A percentile compares a stretch with the other conserved stretches of the same genome.
phyloP scores from a whole-genome alignment of 306 rosid species.

The Cicer arietinum region DNA sequence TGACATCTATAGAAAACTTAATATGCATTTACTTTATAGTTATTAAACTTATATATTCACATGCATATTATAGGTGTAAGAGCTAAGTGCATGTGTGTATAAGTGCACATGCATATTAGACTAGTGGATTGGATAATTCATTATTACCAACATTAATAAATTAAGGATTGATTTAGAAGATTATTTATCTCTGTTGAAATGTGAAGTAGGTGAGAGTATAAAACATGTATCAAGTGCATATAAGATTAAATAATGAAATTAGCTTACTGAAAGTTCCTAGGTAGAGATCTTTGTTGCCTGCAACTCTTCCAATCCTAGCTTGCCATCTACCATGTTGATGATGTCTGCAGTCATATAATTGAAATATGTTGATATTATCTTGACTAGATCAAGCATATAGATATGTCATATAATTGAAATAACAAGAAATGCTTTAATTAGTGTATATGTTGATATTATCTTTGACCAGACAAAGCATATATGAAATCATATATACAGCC shows the following conservation, averaged over 20 bases:
- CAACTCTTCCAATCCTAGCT: conserved; percentile 95
- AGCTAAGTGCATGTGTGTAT: background rate
- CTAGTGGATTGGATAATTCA: background rate
- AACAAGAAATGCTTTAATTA: too few relatives aligned
- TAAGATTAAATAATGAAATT: background rate
- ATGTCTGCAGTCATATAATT: conserved; percentile 58
- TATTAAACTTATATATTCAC: too few relatives aligned
- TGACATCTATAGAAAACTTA: too few relatives aligned
- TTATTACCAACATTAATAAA: background rate
- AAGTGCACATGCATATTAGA: background rate
- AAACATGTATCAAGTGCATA: background rate
- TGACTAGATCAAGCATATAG: too few relatives aligned
- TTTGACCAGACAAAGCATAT: background rate
- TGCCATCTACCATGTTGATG: conserved; percentile 99
- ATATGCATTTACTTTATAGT: too few relatives aligned
- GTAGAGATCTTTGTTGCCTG: conserved; percentile 93
- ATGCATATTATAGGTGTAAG: background rate
- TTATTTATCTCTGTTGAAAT: conserved; percentile 17
- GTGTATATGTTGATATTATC: background rate
- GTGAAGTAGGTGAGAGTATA: background rate
- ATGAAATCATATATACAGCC: background rate
- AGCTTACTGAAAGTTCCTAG: conserved; percentile 87
- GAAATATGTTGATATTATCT: background rate
- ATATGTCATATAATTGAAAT: too few relatives aligned
- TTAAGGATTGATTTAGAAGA: background rate